A percentile compares a stretch with the other conserved stretches of the same genome.
Conservation (phyloP, 441 rosid species). For the Melastoma candidum region DNA sequence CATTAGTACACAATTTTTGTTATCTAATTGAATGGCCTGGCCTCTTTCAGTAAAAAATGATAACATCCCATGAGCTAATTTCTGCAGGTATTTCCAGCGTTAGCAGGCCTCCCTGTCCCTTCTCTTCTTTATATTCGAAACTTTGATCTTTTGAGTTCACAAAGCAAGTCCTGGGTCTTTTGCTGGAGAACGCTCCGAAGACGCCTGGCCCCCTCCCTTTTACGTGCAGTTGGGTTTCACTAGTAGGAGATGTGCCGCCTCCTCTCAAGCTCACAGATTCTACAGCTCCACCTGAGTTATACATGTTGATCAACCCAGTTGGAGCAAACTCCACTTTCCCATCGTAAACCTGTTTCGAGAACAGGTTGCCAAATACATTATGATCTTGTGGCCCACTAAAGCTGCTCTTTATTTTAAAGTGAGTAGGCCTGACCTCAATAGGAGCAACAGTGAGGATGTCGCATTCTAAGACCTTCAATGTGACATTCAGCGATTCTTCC, state of each 20-base stretch:
- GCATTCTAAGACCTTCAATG: slow-evolving; percentile 31
- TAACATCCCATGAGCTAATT: slow-evolving; percentile 25
- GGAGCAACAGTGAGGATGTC: slow-evolving; percentile 41
- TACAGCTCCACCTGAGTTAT: slow-evolving; percentile 38
- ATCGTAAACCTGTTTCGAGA: slow-evolving; percentile 24
- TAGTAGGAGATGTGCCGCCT: slow-evolving; percentile 5
- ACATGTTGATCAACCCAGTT: slow-evolving; percentile 38
- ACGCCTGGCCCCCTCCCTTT: slow-evolving; percentile 37
- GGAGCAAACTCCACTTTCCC: slow-evolving; percentile 35
- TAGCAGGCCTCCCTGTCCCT: slow-evolving; percentile 19
- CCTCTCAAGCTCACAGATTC: slow-evolving; percentile 16
- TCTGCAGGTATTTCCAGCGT: slow-evolving; percentile 22
- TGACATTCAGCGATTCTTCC: slow-evolving; percentile 23
- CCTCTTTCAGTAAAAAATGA: slow-evolving; percentile 18
- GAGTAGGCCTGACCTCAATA: slow-evolving; percentile 26
- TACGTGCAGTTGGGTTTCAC: slow-evolving; percentile 13
- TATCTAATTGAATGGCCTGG: too few relatives aligned
- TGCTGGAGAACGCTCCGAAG: slow-evolving; percentile 37
- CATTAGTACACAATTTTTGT: too few relatives aligned
- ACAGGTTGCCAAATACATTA: background rate
- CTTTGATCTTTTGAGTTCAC: slow-evolving; percentile 20
- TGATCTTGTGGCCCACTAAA: background rate
- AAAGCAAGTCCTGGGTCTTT: slow-evolving; percentile 27
- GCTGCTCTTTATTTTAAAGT: background rate
- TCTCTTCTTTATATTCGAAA: slow-evolving; percentile 19